Percentiles rank a stretch among this genome's conserved stretches.
These are phyloP conservation scores for Plantago coronopus DNA, from an alignment of 305 asterid genomes.

Conservation along the genomic window DNA sequence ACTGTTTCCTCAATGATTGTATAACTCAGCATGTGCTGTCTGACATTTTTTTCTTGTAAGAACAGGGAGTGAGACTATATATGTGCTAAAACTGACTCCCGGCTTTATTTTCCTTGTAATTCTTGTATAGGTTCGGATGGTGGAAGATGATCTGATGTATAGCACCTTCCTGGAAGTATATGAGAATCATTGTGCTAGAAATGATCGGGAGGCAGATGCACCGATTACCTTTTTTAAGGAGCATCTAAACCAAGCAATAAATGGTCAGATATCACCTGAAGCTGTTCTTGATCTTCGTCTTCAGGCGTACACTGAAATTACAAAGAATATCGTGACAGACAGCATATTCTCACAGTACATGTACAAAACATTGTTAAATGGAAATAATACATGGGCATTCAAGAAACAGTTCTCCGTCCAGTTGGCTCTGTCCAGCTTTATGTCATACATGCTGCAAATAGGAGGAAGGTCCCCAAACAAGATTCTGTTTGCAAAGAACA, in stretches of 20 bases:
- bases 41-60: too few relatives aligned
- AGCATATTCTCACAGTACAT: conserved; percentile 96
- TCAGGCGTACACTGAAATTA: conserved; percentile 83
- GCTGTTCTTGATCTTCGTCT: conserved; percentile 97
- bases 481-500: conserved; percentile 93
- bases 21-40: neutral
- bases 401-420: conserved; percentile 97
- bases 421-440: conserved; percentile 92
- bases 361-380: conserved; percentile 88
- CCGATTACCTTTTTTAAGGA: conserved; percentile 93
- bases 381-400: conserved; percentile 94
- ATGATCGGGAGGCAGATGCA: conserved; percentile 84
- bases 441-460: conserved; percentile 95
- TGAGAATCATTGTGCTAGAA: conserved; percentile 97
- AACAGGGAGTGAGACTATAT: neutral
- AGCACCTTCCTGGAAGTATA: conserved; percentile 98
- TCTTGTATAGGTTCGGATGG: conserved; percentile 87
- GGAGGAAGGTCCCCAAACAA: conserved; percentile 99
- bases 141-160: conserved; percentile 96
- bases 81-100: conserved; percentile 16
- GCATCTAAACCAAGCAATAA: conserved; percentile 94
- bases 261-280: conserved; percentile 90
- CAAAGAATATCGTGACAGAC: conserved; percentile 75
- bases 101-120: conserved; percentile 10
- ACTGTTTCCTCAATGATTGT: too few relatives aligned